Conservation (phyloP, 225 moss, liverwort and hornwort genomes). For the Physcomitrellopsis africana region DNA sequence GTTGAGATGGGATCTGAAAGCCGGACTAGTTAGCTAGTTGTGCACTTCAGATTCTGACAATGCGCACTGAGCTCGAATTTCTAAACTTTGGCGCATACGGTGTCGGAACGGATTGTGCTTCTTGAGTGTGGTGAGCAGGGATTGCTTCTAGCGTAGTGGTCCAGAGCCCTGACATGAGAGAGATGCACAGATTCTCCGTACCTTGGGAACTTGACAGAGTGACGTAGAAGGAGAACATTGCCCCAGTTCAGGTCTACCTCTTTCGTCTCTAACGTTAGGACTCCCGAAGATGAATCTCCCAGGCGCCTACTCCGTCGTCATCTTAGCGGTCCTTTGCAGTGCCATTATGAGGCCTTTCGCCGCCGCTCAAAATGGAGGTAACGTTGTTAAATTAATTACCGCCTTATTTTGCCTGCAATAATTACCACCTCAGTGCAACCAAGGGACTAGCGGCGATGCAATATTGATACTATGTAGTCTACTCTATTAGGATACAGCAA, state of each 20-base stretch:
- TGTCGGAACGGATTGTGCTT: not conserved
- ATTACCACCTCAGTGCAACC: too few relatives aligned
- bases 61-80: not conserved
- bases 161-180: not conserved
- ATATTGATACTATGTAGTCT: too few relatives aligned
- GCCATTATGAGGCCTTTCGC: not conserved
- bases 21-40: too few relatives aligned
- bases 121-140: not conserved
- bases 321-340: not conserved
- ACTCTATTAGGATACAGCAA: too few relatives aligned
- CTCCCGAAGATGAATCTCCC: not conserved
- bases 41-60: too few relatives aligned
- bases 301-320: not conserved
- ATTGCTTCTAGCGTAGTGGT: not conserved
- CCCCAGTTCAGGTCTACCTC: not conserved
- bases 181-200: not conserved
- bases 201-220: not conserved
- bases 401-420: too few relatives aligned
- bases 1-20: too few relatives aligned
- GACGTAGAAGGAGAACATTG: not conserved
- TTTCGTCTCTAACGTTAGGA: not conserved
- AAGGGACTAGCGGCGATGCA: too few relatives aligned
- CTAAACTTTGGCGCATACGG: not conserved
- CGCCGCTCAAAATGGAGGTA: constrained; percentile 21
- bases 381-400: not conserved